Percentiles rank a stretch among this genome's conserved stretches.
These are phyloP conservation scores for Baorangia bicolor DNA, from an alignment of 768 basidiomycete genomes.

Conservation along the genomic window DNA sequence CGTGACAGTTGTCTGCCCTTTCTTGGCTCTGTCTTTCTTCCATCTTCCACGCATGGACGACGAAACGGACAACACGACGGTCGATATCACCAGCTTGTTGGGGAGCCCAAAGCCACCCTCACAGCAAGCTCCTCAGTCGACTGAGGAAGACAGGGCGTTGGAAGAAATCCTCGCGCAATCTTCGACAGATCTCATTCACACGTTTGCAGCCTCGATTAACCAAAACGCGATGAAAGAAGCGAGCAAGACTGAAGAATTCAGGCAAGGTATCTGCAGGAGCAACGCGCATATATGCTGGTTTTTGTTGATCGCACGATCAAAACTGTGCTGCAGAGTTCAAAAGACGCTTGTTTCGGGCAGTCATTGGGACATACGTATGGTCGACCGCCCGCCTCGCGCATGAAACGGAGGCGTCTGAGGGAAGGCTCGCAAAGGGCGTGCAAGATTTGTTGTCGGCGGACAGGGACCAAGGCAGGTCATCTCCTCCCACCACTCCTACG, in stretches of 20 bases:
- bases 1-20: conserved; percentile 6
- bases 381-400: conserved; percentile 24
- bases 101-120: conserved; percentile 1
- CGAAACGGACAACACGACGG: conserved; percentile 1
- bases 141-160: conserved; percentile 1
- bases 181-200: conserved; percentile 15
- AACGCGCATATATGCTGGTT: conserved; percentile 26
- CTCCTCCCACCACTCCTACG: conserved; percentile 12
- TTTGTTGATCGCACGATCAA: conserved; percentile 2
- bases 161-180: conserved; percentile 26
- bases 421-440: conserved; percentile 11
- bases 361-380: conserved; percentile 25
- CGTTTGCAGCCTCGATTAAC: conserved; percentile 22
- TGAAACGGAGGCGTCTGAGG: conserved; percentile 18
- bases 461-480: conserved; percentile 37
- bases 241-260: conserved; percentile 16
- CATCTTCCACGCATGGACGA: conserved; percentile 14
- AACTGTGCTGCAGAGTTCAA: conserved; percentile 22
- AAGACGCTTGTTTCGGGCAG: conserved; percentile 13
- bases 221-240: conserved; percentile 18
- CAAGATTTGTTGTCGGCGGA: conserved; percentile 19
- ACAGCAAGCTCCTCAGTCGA: background rate
- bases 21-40: background rate
- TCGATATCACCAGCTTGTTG: background rate
- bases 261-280: conserved; percentile 19